Conservation (phyloP, 2,329 filamentous ascomycete species). For the Penicillium sp. region DNA sequence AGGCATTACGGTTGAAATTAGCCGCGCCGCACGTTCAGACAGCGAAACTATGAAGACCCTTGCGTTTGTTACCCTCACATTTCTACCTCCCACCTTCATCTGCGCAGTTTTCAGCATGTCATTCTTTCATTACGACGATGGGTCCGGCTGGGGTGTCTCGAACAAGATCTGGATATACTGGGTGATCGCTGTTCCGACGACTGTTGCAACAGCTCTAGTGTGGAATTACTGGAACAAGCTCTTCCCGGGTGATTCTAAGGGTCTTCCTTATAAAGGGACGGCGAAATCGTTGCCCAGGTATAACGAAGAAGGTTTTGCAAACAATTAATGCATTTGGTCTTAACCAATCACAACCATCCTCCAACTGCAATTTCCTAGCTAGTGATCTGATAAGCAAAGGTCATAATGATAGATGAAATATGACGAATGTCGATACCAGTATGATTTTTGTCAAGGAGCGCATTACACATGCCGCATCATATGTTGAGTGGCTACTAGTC, state of each 20-base stretch:
- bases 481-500: no score
- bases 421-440: no score
- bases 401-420: no score
- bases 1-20: slow-evolving; percentile 25
- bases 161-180: slow-evolving; percentile 33
- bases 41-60: slow-evolving; percentile 54
- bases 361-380: no score
- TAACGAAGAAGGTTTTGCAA: neutral
- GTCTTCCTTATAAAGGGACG: neutral
- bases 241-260: neutral
- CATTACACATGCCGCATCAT: no score
- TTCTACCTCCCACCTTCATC: slow-evolving; percentile 54
- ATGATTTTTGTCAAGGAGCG: no score
- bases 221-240: slow-evolving; percentile 21
- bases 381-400: no score
- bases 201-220: slow-evolving; percentile 14
- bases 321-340: neutral
- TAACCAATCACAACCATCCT: no score
- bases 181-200: slow-evolving; percentile 28
- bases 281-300: neutral
- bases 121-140: slow-evolving; percentile 30
- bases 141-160: slow-evolving; percentile 21
- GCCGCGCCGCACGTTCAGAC: slow-evolving; percentile 36
- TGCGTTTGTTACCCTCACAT: slow-evolving; percentile 49
- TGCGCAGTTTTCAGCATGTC: slow-evolving; percentile 37